Conservation (phyloP, 2,329 filamentous ascomycete species). For the Aspergillus sp. region DNA sequence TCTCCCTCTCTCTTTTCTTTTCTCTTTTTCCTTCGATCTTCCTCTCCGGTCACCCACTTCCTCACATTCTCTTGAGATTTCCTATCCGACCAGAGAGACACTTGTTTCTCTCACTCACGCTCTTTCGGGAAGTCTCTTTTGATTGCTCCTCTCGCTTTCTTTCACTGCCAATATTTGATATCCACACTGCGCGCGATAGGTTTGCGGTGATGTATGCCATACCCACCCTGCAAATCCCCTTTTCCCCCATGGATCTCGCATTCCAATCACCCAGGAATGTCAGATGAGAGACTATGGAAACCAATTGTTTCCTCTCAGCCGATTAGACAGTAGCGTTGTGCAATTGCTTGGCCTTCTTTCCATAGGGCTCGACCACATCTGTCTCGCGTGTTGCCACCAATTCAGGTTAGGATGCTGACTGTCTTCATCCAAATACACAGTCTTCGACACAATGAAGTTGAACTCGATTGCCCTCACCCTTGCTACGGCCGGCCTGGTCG, state of each 20-base stretch:
- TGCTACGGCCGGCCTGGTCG: conserved; percentile 37
- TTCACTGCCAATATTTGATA: conserved; percentile 18
- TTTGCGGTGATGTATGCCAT: conserved; percentile 27
- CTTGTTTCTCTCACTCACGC: conserved; percentile 32
- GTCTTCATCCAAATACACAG: background rate
- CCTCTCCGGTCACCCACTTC: conserved; percentile 11
- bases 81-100: conserved; percentile 36
- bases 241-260: background rate
- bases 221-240: background rate
- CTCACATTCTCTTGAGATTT: conserved; percentile 23
- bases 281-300: too few species aligned
- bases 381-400: background rate
- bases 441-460: conserved; percentile 32
- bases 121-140: conserved; percentile 32
- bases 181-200: conserved; percentile 20
- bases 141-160: conserved; percentile 14
- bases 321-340: too few species aligned
- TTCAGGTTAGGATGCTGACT: too few species aligned
- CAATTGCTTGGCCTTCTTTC: too few species aligned
- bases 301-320: too few species aligned
- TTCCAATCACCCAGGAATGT: background rate
- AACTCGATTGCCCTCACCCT: conserved; percentile 33
- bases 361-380: background rate
- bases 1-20: conserved; percentile 13
- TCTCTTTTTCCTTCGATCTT: conserved; percentile 14